Conservation (phyloP, 2,329 filamentous ascomycete species). For the Cadophora sp. region DNA sequence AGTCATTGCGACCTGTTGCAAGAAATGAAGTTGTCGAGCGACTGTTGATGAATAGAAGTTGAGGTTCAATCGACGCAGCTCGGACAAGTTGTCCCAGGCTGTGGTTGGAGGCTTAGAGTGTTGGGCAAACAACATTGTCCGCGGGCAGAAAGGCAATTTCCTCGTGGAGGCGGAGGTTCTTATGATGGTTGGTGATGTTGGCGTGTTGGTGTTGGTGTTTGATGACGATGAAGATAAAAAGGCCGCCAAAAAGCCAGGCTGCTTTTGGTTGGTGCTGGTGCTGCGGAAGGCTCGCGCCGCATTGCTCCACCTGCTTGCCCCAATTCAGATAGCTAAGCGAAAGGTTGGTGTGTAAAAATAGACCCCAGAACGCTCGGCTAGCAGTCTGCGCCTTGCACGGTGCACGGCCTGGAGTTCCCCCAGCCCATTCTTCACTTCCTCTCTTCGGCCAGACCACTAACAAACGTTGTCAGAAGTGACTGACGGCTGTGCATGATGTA, state of each 20-base stretch:
- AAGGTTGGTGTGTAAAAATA: not conserved
- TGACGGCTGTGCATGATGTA: constrained; percentile 21
- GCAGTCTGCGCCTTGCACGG: constrained; percentile 2
- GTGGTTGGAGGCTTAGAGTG: not conserved
- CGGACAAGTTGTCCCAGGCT: not conserved
- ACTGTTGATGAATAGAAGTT: not conserved
- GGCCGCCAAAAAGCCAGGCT: not conserved
- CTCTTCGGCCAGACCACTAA: not conserved
- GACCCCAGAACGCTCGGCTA: not conserved
- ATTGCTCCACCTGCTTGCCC: not conserved
- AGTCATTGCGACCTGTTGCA: not conserved
- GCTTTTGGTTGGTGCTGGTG: not conserved
- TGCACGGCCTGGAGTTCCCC: not conserved
- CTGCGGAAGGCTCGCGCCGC: constrained; percentile 15
- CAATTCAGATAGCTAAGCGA: not conserved
- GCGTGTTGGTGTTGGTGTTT: not conserved
- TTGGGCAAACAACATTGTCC: not conserved
- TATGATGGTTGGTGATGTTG: constrained; percentile 7
- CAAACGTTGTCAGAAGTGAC: not conserved
- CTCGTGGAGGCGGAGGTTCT: constrained; percentile 1
- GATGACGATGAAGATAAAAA: not conserved
- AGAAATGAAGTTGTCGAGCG: not conserved
- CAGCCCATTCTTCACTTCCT: not conserved
- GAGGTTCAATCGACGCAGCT: not conserved
- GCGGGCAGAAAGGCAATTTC: not conserved